Conservation (phyloP, 192 early-diverging fungal genomes). For the Radiomyces spectabilis region DNA sequence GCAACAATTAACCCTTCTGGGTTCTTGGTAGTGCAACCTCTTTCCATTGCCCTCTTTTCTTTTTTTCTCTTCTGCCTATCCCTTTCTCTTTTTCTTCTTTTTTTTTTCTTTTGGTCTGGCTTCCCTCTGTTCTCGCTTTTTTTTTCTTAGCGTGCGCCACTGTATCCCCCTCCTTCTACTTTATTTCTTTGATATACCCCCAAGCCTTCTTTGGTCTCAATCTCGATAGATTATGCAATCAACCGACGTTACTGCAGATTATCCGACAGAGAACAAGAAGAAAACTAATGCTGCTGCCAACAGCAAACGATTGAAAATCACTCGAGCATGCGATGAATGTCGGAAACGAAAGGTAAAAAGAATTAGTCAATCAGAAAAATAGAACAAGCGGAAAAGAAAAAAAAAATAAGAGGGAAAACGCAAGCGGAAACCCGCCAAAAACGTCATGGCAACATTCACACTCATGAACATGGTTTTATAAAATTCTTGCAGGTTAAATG, state of each 20-base stretch:
- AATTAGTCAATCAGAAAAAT: too few relatives aligned
- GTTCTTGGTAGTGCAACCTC: too few relatives aligned
- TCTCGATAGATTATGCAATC: too few relatives aligned
- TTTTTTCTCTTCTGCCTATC: background rate
- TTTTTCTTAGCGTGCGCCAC: too few relatives aligned
- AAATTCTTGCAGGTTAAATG: constrained; percentile 24
- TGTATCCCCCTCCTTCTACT: background rate
- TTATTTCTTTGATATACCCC: background rate
- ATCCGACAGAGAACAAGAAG: background rate
- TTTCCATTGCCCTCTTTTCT: background rate
- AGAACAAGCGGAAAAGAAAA: too few relatives aligned
- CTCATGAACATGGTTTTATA: background rate
- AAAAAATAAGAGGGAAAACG: too few relatives aligned
- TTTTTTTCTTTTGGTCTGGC: background rate
- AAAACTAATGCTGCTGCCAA: constrained; percentile 1
- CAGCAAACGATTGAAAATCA: constrained; percentile 7
- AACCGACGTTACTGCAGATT: background rate
- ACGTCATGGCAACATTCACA: too few relatives aligned
- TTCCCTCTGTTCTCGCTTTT: too few relatives aligned
- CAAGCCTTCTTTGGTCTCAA: too few relatives aligned
- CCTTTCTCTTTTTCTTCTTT: background rate
- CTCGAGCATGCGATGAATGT: constrained; percentile 17
- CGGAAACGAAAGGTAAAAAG: constrained; percentile 23
- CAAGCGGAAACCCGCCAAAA: too few relatives aligned
- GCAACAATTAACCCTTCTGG: too few relatives aligned